A percentile compares a stretch with the other conserved stretches of the same genome.
phyloP scores from a whole-genome alignment of 352 stramenopile species.

The Pythium phragmiticola region DNA sequence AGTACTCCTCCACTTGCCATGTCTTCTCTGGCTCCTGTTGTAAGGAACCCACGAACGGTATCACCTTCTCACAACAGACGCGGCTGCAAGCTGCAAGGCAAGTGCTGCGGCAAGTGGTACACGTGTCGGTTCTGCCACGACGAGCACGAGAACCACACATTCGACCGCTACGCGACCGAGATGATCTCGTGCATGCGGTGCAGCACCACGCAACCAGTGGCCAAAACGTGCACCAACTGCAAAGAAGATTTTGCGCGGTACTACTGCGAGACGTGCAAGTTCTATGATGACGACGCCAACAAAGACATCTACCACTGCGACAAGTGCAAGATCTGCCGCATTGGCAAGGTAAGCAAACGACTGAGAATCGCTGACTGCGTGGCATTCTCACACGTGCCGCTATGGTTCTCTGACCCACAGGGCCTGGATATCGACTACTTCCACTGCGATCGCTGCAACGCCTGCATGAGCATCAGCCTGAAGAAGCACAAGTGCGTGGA shows the following conservation, averaged over 20 bases:
- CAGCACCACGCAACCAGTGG: constrained; percentile 69
- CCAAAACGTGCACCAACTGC: constrained; percentile 69
- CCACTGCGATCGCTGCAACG: constrained; percentile 98
- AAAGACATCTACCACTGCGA: constrained; percentile 98
- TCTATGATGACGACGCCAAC: constrained; percentile 91
- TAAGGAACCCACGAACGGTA: neutral
- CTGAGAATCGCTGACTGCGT: neutral
- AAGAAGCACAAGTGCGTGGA: constrained; percentile 94
- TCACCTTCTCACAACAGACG: constrained; percentile 21
- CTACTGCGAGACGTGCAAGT: constrained; percentile 94
- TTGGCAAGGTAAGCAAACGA: constrained; percentile 62
- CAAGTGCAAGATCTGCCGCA: constrained; percentile 97
- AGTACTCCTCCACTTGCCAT: neutral
- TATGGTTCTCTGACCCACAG: constrained; percentile 16
- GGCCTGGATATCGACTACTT: constrained; percentile 96
- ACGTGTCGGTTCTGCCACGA: constrained; percentile 90
- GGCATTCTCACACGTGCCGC: neutral
- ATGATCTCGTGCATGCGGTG: constrained; percentile 95
- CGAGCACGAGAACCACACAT: constrained; percentile 83
- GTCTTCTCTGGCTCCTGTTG: neutral
- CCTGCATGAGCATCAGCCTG: constrained; percentile 92
- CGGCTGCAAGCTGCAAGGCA: constrained; percentile 75
- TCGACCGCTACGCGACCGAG: constrained; percentile 93
- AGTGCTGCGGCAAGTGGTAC: constrained; percentile 90
- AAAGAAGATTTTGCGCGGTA: constrained; percentile 89